A percentile compares a stretch with the other conserved stretches of the same genome.
phyloP scores from a whole-genome alignment of 108 stramenopile genomes.

The Skeletonema tropicum region DNA sequence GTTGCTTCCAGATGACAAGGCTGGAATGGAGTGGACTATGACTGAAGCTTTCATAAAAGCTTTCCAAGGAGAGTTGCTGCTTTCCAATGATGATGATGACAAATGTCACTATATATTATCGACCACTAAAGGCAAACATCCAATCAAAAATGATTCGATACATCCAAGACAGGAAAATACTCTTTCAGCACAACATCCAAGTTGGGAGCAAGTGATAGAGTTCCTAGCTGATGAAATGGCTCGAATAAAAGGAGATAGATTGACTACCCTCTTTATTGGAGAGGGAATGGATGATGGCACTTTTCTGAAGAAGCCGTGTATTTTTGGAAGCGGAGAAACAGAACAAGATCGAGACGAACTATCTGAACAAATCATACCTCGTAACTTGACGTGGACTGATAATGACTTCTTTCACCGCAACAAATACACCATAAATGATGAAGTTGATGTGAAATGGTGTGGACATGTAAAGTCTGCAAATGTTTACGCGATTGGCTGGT shows the following conservation, averaged over 20 bases:
- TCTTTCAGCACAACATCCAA: constrained; percentile 1
- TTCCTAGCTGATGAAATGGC: constrained; percentile 51
- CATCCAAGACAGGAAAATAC: neutral
- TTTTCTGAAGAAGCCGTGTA: constrained; percentile 24
- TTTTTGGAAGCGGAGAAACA: constrained; percentile 23
- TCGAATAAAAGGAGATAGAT: constrained; percentile 36
- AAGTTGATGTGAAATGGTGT: constrained; percentile 35
- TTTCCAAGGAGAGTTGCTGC: constrained; percentile 29
- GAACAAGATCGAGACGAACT: neutral
- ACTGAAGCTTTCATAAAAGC: constrained; percentile 41
- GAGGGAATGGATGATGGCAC: constrained; percentile 38
- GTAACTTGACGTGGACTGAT: constrained; percentile 42
- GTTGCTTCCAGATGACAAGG: constrained; percentile 26
- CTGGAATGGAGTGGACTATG: constrained; percentile 49
- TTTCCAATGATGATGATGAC: constrained; percentile 4
- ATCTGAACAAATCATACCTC: constrained; percentile 15
- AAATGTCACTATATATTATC: constrained; percentile 17
- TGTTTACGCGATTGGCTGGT: constrained; percentile 29
- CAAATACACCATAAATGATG: constrained; percentile 30
- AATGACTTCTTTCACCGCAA: constrained; percentile 23
- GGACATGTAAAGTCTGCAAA: constrained; percentile 1
- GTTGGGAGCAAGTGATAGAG: constrained; percentile 49
- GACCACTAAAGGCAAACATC: constrained; percentile 26
- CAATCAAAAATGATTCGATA: constrained; percentile 10
- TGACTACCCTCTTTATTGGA: constrained; percentile 42